Conservation (phyloP, 2,329 filamentous ascomycete species). For the Neofusicoccum umdonicola region DNA sequence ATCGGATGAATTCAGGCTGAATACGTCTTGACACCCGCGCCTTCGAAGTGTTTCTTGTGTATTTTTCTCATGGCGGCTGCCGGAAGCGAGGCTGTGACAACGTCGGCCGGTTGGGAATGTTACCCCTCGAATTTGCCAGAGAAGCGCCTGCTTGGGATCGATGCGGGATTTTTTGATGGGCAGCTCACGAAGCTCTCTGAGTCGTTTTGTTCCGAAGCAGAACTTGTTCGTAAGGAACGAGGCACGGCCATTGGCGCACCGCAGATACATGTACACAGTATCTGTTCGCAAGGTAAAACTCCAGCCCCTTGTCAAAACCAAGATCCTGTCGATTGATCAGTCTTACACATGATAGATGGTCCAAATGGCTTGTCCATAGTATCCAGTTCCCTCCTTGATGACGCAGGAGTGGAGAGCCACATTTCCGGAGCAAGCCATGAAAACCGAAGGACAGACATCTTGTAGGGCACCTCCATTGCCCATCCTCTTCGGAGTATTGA, state of each 20-base stretch:
- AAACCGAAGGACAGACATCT: not conserved
- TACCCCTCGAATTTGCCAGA: not conserved
- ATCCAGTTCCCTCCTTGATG: not conserved
- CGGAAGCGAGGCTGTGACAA: not conserved
- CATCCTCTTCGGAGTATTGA: not conserved
- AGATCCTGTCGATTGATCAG: too few relatives aligned
- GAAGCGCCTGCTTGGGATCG: not conserved
- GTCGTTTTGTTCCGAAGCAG: not conserved
- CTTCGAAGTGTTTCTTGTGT: not conserved
- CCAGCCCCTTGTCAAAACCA: too few relatives aligned
- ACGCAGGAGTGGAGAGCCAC: not conserved
- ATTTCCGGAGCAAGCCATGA: not conserved
- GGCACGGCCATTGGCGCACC: not conserved
- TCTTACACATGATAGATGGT: not conserved
- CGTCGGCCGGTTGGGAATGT: not conserved
- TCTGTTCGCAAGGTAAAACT: not conserved
- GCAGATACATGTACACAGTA: not conserved
- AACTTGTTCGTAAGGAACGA: not conserved
- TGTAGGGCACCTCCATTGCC: not conserved
- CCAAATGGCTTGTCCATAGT: not conserved
- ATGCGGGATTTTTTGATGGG: not conserved
- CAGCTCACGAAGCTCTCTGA: not conserved
- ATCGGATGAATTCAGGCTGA: not conserved
- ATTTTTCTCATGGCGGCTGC: not conserved
- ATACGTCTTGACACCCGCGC: not conserved